phyloP scores from a whole-genome alignment of 2,329 filamentous ascomycete species.

The Sordariomycetes sp. region DNA sequence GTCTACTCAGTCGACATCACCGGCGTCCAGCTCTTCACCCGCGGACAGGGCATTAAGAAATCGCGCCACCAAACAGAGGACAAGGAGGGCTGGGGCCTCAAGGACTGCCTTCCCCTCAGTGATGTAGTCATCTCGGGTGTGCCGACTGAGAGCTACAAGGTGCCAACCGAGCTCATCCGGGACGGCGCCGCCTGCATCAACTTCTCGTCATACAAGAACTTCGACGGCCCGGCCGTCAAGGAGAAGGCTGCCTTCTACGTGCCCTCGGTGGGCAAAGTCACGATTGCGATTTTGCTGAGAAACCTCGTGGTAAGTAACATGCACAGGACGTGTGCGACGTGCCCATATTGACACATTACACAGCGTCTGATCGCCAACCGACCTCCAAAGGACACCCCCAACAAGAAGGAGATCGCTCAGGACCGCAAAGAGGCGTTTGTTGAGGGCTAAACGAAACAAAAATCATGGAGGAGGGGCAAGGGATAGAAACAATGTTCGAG shows the following conservation, averaged over 20 bases:
- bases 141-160: slow-evolving; percentile 80
- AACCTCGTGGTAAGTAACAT: slow-evolving; percentile 68
- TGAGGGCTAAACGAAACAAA: slow-evolving; percentile 27
- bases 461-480: too few species aligned
- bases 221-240: slow-evolving; percentile 75
- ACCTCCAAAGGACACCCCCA: slow-evolving; percentile 24
- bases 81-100: slow-evolving; percentile 68
- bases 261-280: slow-evolving; percentile 94
- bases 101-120: slow-evolving; percentile 76
- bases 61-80: slow-evolving; percentile 79
- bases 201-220: slow-evolving; percentile 94
- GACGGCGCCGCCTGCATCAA: slow-evolving; percentile 98
- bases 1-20: slow-evolving; percentile 94
- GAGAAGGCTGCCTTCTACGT: slow-evolving; percentile 96
- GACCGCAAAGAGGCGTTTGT: slow-evolving; percentile 32
- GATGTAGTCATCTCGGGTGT: slow-evolving; percentile 95
- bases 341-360: slow-evolving; percentile 12
- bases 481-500: too few species aligned
- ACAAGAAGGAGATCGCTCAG: slow-evolving; percentile 14
- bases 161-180: slow-evolving; percentile 71
- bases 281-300: slow-evolving; percentile 80
- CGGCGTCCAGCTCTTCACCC: slow-evolving; percentile 84
- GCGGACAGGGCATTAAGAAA: slow-evolving; percentile 80
- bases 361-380: slow-evolving; percentile 45
- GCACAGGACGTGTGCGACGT: not conserved